Evolutionary conservation across 805 yeast genomes (phyloP), one percentile per base, ranked within the genome.

Genomic region (Wickerhamiella qilinensis): DNA sequence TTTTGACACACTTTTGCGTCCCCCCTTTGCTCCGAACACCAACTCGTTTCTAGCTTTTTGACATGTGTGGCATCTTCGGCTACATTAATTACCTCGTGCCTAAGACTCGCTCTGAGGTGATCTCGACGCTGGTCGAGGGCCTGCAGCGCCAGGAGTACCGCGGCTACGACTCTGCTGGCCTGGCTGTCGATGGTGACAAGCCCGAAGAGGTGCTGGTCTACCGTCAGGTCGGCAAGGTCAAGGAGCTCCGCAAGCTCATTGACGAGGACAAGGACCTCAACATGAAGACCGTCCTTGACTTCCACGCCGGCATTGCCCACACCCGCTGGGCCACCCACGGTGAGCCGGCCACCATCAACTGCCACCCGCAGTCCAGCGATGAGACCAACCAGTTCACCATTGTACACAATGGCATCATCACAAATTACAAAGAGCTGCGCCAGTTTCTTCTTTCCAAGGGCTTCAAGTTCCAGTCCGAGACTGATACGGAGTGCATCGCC

Each of bases 261-360:
- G 56, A 56, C 35, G 54, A 55, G 36, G 47, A 57, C 18, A 58
- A 71, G 34, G 69, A 76, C 41, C 41, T 46, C 42, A 68, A 77
- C 50, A 60, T 68, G 21, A 41, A 46, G 35, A 75, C 71, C 43
- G 67, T 73, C 17, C 85, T 83, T 55, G 77, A 73, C 50, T 74
- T 78, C 58, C 98, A 91, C 57, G 85, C 77, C 43, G 98, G 94
- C 56, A 91, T 91, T 58, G 97, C 98, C 19, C 99, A 91, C 63
- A 91, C 99, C 12, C 81, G 99, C 68, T 91, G 99, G 99, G 99
- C 99, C 37, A 91, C 99, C 29, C 99, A 91, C 60, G 99, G 99
- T 61, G 82, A 77, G 52, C 96, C 96, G 41, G 75, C 73, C 48
- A 73, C 69, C 45, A 51, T 60, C 44, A 91, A 91, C 67, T 91